Base-by-base conservation (phyloP, 2,329 filamentous ascomycete species). In the Beauveria australis region DNA sequence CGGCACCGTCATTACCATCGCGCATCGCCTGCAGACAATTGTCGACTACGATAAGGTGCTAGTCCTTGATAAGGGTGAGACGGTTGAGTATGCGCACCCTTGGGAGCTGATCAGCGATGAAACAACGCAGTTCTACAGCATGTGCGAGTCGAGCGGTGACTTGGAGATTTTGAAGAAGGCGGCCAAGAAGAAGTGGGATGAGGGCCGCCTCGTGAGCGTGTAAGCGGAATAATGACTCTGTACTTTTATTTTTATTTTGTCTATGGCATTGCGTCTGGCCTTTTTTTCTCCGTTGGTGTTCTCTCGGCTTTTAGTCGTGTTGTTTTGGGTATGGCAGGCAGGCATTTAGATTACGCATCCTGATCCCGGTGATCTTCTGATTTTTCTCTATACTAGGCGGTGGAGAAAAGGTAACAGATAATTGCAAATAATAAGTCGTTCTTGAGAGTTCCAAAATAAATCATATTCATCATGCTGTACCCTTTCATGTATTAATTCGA, bases 21-120 rank as follows among this genome's bases (percentile, higher is more conserved):
- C 94, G 0, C 94, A 99, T 75, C 86, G 94, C 19, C 79, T 99
- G 65, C 92, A 96, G 71, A 99, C 94, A 0, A 97, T 99, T 73
- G 92, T 94, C 30, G 94, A 99, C 72, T 99, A 97, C 70, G 94
- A 99, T 76, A 96, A 96, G 78, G 93, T 99, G 16, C 79, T 99
- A 18, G 92, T 99, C 14, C 79, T 99, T 5, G 94, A 99, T 69
- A 91, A 92, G 72, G 94, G 94, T 10, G 76, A 83, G 62, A 88
- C 97, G 22, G 82, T 94, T 5, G 93, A 99, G 75, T 99, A 85
- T 70, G 94, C 87, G n/a, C 89, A 96, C 69, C 94, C 94, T 0
- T 92, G 88, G 77, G 86, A 91, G 66, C 78, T 99, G 56, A 81
- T 96, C 64, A 82, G 81, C 69, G 87, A 87, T 67, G 78, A 89